Evolutionary conservation across 2,329 filamentous ascomycete species (phyloP), one percentile per base, ranked within the genome.

Genomic region (Phialocephala subalpina): DNA sequence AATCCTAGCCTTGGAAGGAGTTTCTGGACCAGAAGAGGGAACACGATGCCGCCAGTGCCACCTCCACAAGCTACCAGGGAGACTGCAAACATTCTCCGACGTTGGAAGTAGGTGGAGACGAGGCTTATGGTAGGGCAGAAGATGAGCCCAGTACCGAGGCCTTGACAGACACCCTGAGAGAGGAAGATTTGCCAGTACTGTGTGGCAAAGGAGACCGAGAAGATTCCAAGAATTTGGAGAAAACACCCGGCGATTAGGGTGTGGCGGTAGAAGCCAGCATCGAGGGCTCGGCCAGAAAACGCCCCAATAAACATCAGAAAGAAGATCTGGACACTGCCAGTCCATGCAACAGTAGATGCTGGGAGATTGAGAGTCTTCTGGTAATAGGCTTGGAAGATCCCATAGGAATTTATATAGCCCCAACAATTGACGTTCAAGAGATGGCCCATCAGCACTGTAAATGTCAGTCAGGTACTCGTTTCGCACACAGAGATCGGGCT

Each of bases 101-200:
- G 68, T 14, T 73, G 73, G 57, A 77, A 65, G 29, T 71, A 67
- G 6, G 89, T 89, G 4, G 89, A 85, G 0, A 92, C 78, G 6
- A 90, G 84, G 1, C 89, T 85, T 38, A 92, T 82, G 42, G 84
- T 82, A 0, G 90, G 89, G 35, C 89, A 86, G 75, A 91, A 92
- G 1, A 92, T 77, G 63, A 82, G 87, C 0, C 82, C 82, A 2
- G 72, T 75, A 2, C 83, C 84, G 0, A 83, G 69, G 3, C 84
- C 84, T 38, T 81, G 69, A 62, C 82, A 83, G 45, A 86, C 63
- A n/a, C 85, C 86, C 73, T 87, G 86, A 1, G 83, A 77, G 16
- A 87, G 77, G 47, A 87, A 78, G 45, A 87, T 73, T 69, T 86
- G 82, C 81, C 81, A 86, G 76, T 86, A 86, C 60, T 77, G 1